phyloP scores from a whole-genome alignment of 306 rosid genomes.

The Glycine latifolia region DNA sequence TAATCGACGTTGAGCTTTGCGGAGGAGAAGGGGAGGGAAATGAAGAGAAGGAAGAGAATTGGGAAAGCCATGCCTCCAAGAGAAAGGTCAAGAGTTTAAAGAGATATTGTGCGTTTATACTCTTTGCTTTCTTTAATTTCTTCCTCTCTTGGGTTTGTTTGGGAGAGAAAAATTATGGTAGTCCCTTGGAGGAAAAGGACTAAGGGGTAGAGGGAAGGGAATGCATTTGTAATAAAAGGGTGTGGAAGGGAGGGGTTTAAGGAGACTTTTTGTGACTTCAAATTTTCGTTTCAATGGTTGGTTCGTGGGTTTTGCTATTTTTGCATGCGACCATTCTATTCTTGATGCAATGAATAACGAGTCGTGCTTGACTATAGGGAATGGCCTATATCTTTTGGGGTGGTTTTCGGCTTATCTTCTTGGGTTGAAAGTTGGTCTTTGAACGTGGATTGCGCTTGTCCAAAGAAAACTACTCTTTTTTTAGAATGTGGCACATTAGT shows the following conservation, averaged over 20 bases:
- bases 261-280: conserved; percentile 9
- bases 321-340: not conserved
- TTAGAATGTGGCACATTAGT: not conserved
- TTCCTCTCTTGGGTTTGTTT: conserved; percentile 49
- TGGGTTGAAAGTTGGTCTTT: not conserved
- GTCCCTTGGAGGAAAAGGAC: not conserved
- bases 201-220: not conserved
- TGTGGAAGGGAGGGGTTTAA: conserved; percentile 53
- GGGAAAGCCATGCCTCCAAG: conserved; percentile 52
- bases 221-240: conserved; percentile 30
- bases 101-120: conserved; percentile 24
- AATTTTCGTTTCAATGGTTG: not conserved
- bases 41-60: conserved; percentile 47
- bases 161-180: not conserved
- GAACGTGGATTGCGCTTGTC: conserved; percentile 26
- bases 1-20: conserved; percentile 50
- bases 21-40: conserved; percentile 46
- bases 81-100: conserved; percentile 33
- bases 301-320: conserved; percentile 38
- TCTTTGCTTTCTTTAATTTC: conserved; percentile 31
- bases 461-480: not conserved
- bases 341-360: no score
- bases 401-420: not conserved
- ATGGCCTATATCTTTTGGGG: no score
- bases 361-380: no score